Evolutionary conservation across 352 stramenopile genomes (phyloP).

Genomic region (Globisporangium perplexum): DNA sequence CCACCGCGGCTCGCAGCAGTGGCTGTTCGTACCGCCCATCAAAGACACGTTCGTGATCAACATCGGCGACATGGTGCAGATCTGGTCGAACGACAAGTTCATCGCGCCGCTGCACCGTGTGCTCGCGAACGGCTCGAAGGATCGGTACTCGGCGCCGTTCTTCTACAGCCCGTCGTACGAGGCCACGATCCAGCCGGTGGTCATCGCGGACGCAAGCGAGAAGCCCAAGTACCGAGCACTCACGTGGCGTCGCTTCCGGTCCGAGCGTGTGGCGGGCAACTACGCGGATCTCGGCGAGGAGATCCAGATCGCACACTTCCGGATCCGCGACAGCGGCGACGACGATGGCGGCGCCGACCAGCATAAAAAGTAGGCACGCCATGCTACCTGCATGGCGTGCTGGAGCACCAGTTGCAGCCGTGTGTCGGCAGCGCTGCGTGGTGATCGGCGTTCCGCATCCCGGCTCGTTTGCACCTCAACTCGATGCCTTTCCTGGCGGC

Average conservation of each 20-base stretch:
- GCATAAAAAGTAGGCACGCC: background rate
- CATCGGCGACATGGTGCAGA: slow-evolving; percentile 48
- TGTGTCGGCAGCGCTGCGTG: no score
- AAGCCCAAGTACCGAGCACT: slow-evolving; percentile 57
- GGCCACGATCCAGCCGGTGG: slow-evolving; percentile 54
- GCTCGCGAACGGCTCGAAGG: slow-evolving; percentile 16
- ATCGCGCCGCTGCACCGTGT: slow-evolving; percentile 41
- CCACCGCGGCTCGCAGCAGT: slow-evolving; percentile 27
- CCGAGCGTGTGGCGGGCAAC: slow-evolving; percentile 85
- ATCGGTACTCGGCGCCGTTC: slow-evolving; percentile 38
- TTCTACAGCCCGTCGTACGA: slow-evolving; percentile 61
- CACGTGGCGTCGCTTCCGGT: slow-evolving; percentile 87
- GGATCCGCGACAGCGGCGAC: background rate
- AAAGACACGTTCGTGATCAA: slow-evolving; percentile 48
- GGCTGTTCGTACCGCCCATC: slow-evolving; percentile 28
- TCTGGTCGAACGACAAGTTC: slow-evolving; percentile 49
- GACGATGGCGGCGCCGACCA: background rate
- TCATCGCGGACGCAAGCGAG: slow-evolving; percentile 23
- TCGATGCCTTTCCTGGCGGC: no score
- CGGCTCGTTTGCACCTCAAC: no score
- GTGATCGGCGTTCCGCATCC: no score
- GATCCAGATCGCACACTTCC: slow-evolving; percentile 87
- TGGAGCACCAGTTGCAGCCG: no score
- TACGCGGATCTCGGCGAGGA: slow-evolving; percentile 89
- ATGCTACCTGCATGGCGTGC: no score